These are phyloP conservation scores for Daldinia childiae DNA, from an alignment of 495 filamentous ascomycete species.

Conservation along the genomic window DNA sequence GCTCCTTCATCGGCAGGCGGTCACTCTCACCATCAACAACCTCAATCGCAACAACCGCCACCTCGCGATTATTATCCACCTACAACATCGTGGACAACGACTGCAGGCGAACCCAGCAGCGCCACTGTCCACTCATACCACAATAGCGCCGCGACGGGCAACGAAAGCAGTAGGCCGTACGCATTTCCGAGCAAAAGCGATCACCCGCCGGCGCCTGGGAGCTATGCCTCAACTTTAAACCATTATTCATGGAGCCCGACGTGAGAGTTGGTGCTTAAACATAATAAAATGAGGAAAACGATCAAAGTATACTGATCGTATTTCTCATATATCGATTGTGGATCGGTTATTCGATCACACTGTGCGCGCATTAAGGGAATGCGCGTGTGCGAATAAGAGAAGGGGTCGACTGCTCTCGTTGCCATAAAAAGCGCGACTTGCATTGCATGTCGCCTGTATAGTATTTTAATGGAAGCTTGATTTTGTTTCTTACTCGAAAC, in stretches of 20 bases:
- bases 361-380: constrained; percentile 1
- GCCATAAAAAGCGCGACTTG: constrained; percentile 35
- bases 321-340: constrained; percentile 21
- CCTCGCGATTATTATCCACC: constrained; percentile 60
- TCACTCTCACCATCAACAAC: constrained; percentile 33
- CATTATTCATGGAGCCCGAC: constrained; percentile 52
- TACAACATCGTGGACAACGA: constrained; percentile 55
- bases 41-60: constrained; percentile 45
- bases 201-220: constrained; percentile 43
- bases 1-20: constrained; percentile 34
- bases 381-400: constrained; percentile 9
- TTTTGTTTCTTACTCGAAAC: constrained; percentile 39
- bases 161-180: constrained; percentile 54
- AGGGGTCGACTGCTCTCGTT: constrained; percentile 29
- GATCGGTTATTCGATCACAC: constrained; percentile 9
- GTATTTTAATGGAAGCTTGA: constrained; percentile 43
- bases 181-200: constrained; percentile 50
- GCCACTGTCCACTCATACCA: constrained; percentile 49
- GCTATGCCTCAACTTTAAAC: constrained; percentile 46
- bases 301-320: constrained; percentile 17
- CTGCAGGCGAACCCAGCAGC: constrained; percentile 52
- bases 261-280: constrained; percentile 19
- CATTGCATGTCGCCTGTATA: constrained; percentile 45
- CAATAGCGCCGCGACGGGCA: constrained; percentile 33
- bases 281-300: constrained; percentile 8